These are phyloP conservation scores for Purshia tridentata DNA, from an alignment of 306 rosid genomes.

Conservation along the genomic window DNA sequence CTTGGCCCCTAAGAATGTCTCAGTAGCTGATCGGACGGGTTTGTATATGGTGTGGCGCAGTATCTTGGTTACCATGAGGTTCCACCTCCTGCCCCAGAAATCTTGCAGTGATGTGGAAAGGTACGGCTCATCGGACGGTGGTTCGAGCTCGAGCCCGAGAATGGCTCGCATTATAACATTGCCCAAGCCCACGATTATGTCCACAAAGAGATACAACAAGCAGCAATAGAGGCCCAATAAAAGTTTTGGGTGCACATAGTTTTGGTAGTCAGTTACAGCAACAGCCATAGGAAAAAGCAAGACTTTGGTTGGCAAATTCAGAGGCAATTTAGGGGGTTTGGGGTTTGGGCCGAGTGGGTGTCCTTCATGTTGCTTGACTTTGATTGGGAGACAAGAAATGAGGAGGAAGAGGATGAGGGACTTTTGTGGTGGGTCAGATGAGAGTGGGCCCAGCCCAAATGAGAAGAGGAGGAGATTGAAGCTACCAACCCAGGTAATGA, in stretches of 20 bases:
- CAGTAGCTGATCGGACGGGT: slow-evolving; percentile 21
- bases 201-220: slow-evolving; percentile 21
- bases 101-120: slow-evolving; percentile 35
- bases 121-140: slow-evolving; percentile 34
- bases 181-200: slow-evolving; percentile 21
- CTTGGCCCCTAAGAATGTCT: not conserved
- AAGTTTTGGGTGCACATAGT: not conserved
- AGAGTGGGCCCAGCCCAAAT: slow-evolving; percentile 32
- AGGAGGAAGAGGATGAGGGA: slow-evolving; percentile 22
- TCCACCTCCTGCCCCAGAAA: slow-evolving; percentile 41
- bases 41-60: slow-evolving; percentile 22
- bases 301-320: slow-evolving; percentile 26
- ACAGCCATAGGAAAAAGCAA: slow-evolving; percentile 2
- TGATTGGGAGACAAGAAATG: slow-evolving; percentile 30
- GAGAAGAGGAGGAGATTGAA: slow-evolving; percentile 39
- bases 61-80: slow-evolving; percentile 21
- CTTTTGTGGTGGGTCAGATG: slow-evolving; percentile 21
- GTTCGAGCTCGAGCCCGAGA: slow-evolving; percentile 30
- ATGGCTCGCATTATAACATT: slow-evolving; percentile 7
- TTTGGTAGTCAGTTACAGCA: not conserved
- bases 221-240: slow-evolving; percentile 9
- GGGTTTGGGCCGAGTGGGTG: not conserved
- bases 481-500: slow-evolving; percentile 37
- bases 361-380: not conserved
- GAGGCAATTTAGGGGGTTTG: slow-evolving; percentile 17